Conservation (phyloP, 139 green algal genomes). For the Trebouxia sp. region DNA sequence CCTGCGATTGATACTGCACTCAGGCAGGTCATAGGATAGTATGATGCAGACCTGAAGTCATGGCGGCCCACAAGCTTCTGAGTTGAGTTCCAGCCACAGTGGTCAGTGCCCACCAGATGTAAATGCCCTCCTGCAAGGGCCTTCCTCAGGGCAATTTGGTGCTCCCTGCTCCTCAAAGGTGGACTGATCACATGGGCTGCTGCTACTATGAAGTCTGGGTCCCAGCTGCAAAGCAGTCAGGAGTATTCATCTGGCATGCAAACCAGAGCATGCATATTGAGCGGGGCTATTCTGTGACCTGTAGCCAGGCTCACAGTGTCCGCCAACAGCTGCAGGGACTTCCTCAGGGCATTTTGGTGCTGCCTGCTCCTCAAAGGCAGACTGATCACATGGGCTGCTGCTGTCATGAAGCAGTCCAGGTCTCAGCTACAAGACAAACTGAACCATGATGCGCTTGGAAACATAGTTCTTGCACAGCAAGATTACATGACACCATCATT, state of each 20-base stretch:
- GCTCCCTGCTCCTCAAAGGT: conserved; percentile 72
- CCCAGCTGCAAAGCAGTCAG: conserved; percentile 23
- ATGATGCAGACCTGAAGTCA: conserved; percentile 82
- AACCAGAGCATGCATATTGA: not conserved
- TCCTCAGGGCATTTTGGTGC: conserved; percentile 43
- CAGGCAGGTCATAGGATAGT: too few species aligned
- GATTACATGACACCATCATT: too few species aligned
- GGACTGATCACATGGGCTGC: conserved; percentile 89
- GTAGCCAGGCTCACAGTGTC: too few species aligned
- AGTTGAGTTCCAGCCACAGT: conserved; percentile 89
- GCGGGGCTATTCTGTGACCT: too few species aligned
- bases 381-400: conserved; percentile 84
- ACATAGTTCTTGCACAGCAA: too few species aligned
- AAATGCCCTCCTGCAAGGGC: conserved; percentile 52
- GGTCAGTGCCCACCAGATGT: conserved; percentile 84
- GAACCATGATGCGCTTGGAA: too few species aligned
- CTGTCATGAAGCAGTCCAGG: conserved; percentile 28
- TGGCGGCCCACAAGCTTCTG: conserved; percentile 84
- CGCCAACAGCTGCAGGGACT: too few species aligned
- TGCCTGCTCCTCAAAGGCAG: conserved; percentile 79
- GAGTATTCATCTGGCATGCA: not conserved
- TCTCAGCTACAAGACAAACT: conserved; percentile 27
- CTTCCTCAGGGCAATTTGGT: conserved; percentile 39
- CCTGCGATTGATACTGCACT: too few species aligned
- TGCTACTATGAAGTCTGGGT: conserved; percentile 29